These are phyloP conservation scores for Sphagnurus paluster DNA, from an alignment of 1,284 basidiomycete genomes.

Conservation along the genomic window DNA sequence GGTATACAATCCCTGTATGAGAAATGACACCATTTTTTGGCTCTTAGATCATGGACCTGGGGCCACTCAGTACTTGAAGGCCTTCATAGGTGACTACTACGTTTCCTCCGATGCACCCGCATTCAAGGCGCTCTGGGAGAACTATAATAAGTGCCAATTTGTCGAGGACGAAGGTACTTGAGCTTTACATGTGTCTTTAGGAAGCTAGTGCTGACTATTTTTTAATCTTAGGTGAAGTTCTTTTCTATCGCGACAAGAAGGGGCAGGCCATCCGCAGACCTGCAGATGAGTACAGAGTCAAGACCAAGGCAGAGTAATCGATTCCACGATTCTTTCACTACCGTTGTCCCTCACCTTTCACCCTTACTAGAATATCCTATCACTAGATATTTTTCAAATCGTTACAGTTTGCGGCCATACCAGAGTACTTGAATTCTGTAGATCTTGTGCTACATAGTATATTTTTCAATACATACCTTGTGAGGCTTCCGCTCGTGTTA, in stretches of 20 bases:
- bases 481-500: too few species aligned
- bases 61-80: slow-evolving; percentile 51
- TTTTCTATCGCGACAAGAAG: slow-evolving; percentile 65
- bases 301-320: too few species aligned
- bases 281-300: slow-evolving; percentile 24
- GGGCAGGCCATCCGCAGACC: slow-evolving; percentile 40
- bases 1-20: neutral
- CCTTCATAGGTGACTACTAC: slow-evolving; percentile 56
- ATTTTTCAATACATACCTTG: too few species aligned
- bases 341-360: too few species aligned
- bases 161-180: slow-evolving; percentile 54
- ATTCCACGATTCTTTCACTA: too few species aligned
- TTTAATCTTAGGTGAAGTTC: slow-evolving; percentile 38
- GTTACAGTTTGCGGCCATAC: too few species aligned
- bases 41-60: slow-evolving; percentile 48
- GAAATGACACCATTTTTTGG: neutral
- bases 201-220: neutral
- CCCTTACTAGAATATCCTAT: too few species aligned
- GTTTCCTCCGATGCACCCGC: slow-evolving; percentile 46
- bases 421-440: too few species aligned
- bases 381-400: too few species aligned
- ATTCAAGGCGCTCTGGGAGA: slow-evolving; percentile 57
- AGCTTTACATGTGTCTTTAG: neutral
- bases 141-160: slow-evolving; percentile 64
- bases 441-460: too few species aligned